Evolutionary conservation across 2,329 filamentous ascomycete genomes (phyloP), one percentile per base, ranked within the genome.

Genomic region (Aspergillus oerlinghausenensis): DNA sequence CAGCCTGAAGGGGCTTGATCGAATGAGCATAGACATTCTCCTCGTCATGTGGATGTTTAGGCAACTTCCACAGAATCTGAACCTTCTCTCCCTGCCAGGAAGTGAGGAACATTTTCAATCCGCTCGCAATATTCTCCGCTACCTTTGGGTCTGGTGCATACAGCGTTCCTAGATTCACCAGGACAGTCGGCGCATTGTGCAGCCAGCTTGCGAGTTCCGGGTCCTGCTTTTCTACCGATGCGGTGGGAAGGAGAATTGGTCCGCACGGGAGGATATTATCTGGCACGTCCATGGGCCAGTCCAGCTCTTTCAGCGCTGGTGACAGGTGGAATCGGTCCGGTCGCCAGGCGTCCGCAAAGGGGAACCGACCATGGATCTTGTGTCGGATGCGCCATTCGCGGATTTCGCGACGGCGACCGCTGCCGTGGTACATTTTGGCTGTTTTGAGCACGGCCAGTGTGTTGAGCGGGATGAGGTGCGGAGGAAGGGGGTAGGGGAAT

Each of bases 141-240:
- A 76, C 70, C 0, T 69, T 63, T 3, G 71, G 64, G 0, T 67
- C 63, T 3, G 72, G 63, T 0, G 61, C 63, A 49, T 70, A 65
- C 3, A 75, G 68, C 0, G 78, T 78, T 0, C 81, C 81, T 1
- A 82, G 65, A 57, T 79, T 81, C 35, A 83, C 70, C n/a, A 80
- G 72, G 0, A 83, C 65, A 0, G 79, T 82, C 2, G 77, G 76
- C 0, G 69, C 72, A 2, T 66, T 62, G 0, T 63, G 59, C 3
- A 82, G 67, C 81, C 80, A 83, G 1, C 48, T 47, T 1, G 66
- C 63, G 8, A 83, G 65, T n/a, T 75, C 70, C 0, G 75, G 68
- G 32, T 81, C 77, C 2, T 73, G 67, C 17, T 75, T 66, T 11
- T 64, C 49, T 0, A 80, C 68, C 0, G 73, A 55, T 0, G 61